A percentile compares a stretch with the other conserved stretches of the same genome.
phyloP scores from a whole-genome alignment of 2,329 filamentous ascomycete species.

The Mariannaea elegans region DNA sequence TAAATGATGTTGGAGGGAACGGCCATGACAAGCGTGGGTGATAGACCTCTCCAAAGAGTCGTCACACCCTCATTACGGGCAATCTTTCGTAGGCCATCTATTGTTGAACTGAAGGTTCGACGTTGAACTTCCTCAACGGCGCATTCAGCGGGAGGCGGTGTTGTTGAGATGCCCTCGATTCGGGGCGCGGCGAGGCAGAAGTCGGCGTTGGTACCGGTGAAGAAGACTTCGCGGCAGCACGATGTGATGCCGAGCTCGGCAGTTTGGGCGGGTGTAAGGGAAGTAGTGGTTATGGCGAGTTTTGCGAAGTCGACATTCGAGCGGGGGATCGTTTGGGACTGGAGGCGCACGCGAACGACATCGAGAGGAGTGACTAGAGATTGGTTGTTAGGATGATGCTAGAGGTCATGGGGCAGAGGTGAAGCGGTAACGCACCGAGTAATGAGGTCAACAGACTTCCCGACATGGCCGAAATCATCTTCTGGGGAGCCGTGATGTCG shows the following conservation, averaged over 20 bases:
- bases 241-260: constrained; percentile 89
- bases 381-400: constrained; percentile 15
- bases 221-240: constrained; percentile 97
- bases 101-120: constrained; percentile 85
- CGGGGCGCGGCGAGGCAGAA: constrained; percentile 79
- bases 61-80: constrained; percentile 88
- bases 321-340: constrained; percentile 74
- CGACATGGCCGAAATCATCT: constrained; percentile 93
- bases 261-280: constrained; percentile 74
- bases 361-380: constrained; percentile 88
- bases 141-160: constrained; percentile 69
- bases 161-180: constrained; percentile 56
- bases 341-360: constrained; percentile 92
- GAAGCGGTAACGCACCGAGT: constrained; percentile 68
- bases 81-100: constrained; percentile 94
- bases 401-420: neutral
- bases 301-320: constrained; percentile 64
- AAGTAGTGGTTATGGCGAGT: constrained; percentile 64
- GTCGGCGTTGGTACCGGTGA: constrained; percentile 85
- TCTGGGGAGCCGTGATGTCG: constrained; percentile 84
- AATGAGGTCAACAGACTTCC: constrained; percentile 91
- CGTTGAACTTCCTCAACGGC: constrained; percentile 88
- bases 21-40: constrained; percentile 93
- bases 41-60: constrained; percentile 91
- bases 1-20: constrained; percentile 98